Conservation (phyloP, 140 eudicot genomes). For the Cichorium intybus region DNA sequence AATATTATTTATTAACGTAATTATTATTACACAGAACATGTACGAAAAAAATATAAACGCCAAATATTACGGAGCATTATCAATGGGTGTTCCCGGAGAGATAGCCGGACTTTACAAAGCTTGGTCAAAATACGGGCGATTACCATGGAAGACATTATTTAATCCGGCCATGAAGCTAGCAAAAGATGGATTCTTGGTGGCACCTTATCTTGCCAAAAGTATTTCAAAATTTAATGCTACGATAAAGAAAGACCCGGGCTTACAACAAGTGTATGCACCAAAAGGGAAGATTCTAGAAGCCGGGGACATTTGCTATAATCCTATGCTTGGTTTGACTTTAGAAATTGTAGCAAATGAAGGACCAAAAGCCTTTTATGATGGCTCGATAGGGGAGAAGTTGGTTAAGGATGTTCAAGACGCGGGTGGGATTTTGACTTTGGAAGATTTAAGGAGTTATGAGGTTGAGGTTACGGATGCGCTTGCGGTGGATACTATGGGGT, state of each 20-base stretch:
- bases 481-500: constrained; percentile 66
- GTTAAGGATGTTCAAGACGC: constrained; percentile 65
- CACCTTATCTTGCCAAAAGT: constrained; percentile 50
- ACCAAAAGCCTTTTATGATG: constrained; percentile 67
- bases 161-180: constrained; percentile 73
- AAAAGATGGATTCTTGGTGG: constrained; percentile 57
- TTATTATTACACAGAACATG: constrained; percentile 55
- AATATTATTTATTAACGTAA: too few relatives aligned
- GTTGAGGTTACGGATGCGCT: constrained; percentile 61
- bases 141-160: constrained; percentile 70
- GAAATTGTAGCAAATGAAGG: constrained; percentile 82
- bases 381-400: constrained; percentile 62
- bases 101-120: constrained; percentile 74
- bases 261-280: constrained; percentile 73
- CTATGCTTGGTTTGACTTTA: constrained; percentile 68
- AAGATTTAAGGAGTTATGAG: constrained; percentile 64
- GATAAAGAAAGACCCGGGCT: constrained; percentile 63
- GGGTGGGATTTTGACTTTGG: constrained; percentile 82
- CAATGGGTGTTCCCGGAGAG: constrained; percentile 92
- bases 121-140: constrained; percentile 66
- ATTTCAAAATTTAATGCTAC: constrained; percentile 26
- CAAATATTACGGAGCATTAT: constrained; percentile 60
- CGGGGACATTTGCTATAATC: constrained; percentile 76
- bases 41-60: constrained; percentile 48
- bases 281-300: constrained; percentile 54